Evolutionary conservation across 2,329 filamentous ascomycete species (phyloP).

Genomic region (Xylaria sp.): DNA sequence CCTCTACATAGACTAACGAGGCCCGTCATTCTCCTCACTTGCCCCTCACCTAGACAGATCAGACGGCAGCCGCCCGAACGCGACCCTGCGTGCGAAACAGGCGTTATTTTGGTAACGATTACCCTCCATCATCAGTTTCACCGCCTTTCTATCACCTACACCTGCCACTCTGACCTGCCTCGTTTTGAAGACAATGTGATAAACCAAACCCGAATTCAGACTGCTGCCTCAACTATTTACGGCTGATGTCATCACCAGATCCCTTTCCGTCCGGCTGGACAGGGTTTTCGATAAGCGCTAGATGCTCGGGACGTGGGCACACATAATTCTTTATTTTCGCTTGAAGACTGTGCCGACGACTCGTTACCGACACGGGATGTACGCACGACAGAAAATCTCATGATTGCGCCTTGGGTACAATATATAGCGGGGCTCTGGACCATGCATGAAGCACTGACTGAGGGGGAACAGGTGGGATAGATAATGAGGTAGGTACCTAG

Average conservation of each 20-base stretch:
- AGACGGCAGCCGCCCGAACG: constrained; percentile 25
- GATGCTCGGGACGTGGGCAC: neutral
- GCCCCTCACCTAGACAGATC: constrained; percentile 28
- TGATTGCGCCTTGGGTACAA: constrained; percentile 15
- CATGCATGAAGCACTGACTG: constrained; percentile 7
- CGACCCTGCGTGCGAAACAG: constrained; percentile 19
- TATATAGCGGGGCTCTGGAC: constrained; percentile 22
- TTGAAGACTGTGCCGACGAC: constrained; percentile 8
- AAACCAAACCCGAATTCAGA: constrained; percentile 10
- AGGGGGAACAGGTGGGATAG: constrained; percentile 23
- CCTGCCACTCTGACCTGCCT: neutral
- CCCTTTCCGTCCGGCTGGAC: neutral
- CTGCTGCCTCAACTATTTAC: neutral
- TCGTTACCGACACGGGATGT: constrained; percentile 16
- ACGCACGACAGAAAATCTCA: constrained; percentile 6
- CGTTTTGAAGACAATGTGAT: neutral
- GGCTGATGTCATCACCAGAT: constrained; percentile 13
- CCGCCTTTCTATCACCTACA: constrained; percentile 30
- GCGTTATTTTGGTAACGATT: constrained; percentile 27
- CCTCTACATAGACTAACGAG: constrained; percentile 33
- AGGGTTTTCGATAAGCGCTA: neutral
- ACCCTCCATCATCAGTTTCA: constrained; percentile 27
- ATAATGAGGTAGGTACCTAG: neutral
- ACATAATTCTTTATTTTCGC: neutral
- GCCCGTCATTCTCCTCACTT: constrained; percentile 18